phyloP scores from a whole-genome alignment of 768 basidiomycete species.

The Suillus brevipes region DNA sequence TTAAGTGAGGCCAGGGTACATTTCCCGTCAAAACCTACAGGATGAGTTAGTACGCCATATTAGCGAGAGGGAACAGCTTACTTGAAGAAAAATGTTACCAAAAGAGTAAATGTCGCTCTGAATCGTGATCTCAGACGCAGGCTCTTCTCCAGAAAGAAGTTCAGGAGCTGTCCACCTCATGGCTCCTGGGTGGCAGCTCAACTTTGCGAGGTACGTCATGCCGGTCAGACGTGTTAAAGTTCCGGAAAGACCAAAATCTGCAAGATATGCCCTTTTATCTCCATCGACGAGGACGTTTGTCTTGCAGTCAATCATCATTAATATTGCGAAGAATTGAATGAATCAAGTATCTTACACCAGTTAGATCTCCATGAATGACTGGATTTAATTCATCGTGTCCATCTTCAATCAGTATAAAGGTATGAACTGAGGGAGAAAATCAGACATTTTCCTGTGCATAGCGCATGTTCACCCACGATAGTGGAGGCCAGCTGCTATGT shows the following conservation, averaged over 20 bases:
- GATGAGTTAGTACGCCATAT: background rate
- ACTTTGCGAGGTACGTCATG: background rate
- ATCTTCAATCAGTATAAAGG: background rate
- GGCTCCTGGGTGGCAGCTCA: background rate
- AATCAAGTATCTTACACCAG: background rate
- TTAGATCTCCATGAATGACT: background rate
- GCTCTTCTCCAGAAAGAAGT: background rate
- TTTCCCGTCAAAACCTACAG: background rate
- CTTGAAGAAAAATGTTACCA: background rate
- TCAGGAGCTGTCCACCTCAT: background rate
- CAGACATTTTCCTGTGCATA: too few relatives aligned
- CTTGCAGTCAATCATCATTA: background rate
- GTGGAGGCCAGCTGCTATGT: slow-evolving; percentile 4
- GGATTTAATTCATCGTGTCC: background rate
- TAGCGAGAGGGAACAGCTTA: background rate
- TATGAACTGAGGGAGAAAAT: background rate
- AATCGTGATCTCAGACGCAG: background rate
- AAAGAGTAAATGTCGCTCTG: background rate
- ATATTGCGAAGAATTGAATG: background rate
- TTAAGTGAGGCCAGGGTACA: background rate
- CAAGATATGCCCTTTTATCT: background rate
- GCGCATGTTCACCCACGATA: too few relatives aligned
- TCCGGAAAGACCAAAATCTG: background rate
- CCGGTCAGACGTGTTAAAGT: background rate
- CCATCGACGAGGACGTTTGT: background rate